Percentiles rank a stretch among this genome's conserved stretches.
Evolutionary conservation across 441 rosid species (phyloP).

Genomic region (Adansonia madagascariensis): DNA sequence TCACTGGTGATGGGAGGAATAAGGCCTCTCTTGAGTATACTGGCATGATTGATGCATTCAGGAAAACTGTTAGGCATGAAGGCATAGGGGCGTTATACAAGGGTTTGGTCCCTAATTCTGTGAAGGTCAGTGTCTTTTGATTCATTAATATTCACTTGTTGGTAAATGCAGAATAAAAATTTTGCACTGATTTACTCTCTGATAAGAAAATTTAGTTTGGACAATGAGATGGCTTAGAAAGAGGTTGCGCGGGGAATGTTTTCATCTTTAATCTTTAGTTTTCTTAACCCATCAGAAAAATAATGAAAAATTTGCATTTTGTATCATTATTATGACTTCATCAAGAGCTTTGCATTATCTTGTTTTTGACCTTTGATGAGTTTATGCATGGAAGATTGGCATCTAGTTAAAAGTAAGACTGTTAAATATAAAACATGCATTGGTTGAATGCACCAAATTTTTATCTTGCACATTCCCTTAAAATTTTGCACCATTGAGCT

Average conservation of each 20-base stretch:
- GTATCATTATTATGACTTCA: not conserved
- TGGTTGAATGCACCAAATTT: not conserved
- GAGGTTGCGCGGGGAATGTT: not conserved
- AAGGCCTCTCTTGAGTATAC: slow-evolving; percentile 62
- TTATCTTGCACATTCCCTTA: not conserved
- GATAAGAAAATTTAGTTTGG: not conserved
- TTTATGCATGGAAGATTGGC: slow-evolving; percentile 9
- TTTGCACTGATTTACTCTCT: not conserved
- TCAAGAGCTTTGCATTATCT: not conserved
- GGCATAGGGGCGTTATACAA: slow-evolving; percentile 68
- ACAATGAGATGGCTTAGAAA: not conserved
- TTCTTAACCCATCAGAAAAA: not conserved
- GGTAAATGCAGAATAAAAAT: not conserved
- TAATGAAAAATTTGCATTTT: not conserved
- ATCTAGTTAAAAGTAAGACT: not conserved
- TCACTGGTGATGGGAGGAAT: slow-evolving; percentile 73
- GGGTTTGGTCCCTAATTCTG: slow-evolving; percentile 67
- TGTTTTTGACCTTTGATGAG: not conserved
- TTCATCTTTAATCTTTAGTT: not conserved
- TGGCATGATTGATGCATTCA: slow-evolving; percentile 93
- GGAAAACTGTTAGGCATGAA: slow-evolving; percentile 70
- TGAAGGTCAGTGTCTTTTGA: slow-evolving; percentile 46
- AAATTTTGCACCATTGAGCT: not conserved
- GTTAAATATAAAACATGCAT: not conserved
- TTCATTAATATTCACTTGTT: not conserved